These are phyloP conservation scores for Phoma sp. DNA, from an alignment of 2,329 filamentous ascomycete genomes.

Conservation along the genomic window DNA sequence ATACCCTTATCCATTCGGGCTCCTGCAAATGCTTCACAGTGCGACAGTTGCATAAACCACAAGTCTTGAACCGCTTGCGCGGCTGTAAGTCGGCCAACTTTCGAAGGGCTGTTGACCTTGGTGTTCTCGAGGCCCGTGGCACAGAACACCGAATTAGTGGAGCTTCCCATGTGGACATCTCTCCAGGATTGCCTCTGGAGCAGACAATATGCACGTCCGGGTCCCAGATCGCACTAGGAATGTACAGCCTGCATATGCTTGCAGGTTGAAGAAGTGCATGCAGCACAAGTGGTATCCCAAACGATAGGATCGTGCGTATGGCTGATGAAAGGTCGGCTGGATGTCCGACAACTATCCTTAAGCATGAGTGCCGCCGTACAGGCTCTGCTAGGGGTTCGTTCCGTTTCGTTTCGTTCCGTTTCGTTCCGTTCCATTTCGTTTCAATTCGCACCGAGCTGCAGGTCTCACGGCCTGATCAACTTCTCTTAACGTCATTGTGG, in stretches of 20 bases:
- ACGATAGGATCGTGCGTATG: background rate
- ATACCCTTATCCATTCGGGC: background rate
- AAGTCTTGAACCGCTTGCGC: background rate
- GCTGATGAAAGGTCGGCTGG: background rate
- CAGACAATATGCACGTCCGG: background rate
- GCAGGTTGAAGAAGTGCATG: background rate
- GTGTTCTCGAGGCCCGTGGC: background rate
- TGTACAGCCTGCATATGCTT: background rate
- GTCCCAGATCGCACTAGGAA: background rate
- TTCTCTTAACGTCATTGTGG: background rate
- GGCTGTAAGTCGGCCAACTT: no score
- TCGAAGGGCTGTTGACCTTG: background rate
- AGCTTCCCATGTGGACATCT: background rate
- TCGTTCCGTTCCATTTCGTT: background rate
- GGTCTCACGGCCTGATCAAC: background rate
- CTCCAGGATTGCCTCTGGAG: background rate
- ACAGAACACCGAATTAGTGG: background rate
- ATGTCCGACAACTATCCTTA: background rate
- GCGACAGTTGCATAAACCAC: background rate
- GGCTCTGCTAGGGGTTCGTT: no score
- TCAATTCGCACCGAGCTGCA: background rate
- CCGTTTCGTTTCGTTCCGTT: background rate
- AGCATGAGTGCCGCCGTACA: no score
- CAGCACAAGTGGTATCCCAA: background rate
- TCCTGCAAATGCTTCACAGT: background rate